Evolutionary conservation across 257 asterid species (phyloP), one percentile per base, ranked within the genome.

Genomic region (Solanum verrucosum): DNA sequence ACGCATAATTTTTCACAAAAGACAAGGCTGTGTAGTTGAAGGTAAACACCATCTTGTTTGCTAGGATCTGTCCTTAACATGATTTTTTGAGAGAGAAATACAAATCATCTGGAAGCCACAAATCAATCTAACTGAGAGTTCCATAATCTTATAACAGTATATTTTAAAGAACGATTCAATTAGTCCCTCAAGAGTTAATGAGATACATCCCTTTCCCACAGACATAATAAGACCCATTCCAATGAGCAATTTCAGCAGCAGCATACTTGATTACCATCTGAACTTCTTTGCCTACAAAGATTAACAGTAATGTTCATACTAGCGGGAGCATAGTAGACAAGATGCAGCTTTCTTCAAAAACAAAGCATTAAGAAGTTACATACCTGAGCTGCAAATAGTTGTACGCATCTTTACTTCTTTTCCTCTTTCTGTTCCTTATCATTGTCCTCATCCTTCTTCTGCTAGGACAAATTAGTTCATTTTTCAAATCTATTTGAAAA

Each of bases 381-480:
- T 82, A 82, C 86, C 86, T 49, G 29, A 82, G 70, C 70, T 82
- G 70, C 65, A 49, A 34, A 82, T 29, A 90, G 63, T 11, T 65
- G 81, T 29, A 25, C 68, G 87, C 90, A 77, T 75, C 85, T 59
- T 94, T 91, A 94, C 88, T 95, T 95, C 91, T 93, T 93, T 40
- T 95, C 97, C 75, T 93, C 97, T 49, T 82, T 82, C 44, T 82
- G 86, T 46, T 95, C 98, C 90, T 95, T 90, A 5, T 88, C 93
- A 89, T 93, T 93, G 91, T 94, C 96, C 86, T 96, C 98, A 34
- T 93, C 94, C 87, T 93, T 91, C 85, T 92, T 93, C 91, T 92
- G 93, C 91, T 84, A 91, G 84, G 89, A 81, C 72, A 83, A 87
- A 79, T 25, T 49, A 49, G 42, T 18, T 49, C 44, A 49, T 49